phyloP scores from a whole-genome alignment of 306 rosid species.

The Vicia faba region DNA sequence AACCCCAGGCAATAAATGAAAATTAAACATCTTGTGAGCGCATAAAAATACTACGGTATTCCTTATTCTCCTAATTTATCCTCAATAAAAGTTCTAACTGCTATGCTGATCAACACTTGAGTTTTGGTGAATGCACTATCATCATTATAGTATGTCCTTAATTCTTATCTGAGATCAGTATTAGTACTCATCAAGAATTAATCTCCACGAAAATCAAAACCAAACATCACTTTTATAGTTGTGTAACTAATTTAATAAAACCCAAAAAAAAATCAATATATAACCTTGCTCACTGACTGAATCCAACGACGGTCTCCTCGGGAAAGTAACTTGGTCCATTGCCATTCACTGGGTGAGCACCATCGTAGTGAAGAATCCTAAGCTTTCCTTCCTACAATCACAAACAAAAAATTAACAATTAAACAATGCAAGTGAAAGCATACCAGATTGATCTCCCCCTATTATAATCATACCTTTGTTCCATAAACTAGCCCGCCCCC shows the following conservation, averaged over 20 bases:
- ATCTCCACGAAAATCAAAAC: slow-evolving; percentile 33
- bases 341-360: slow-evolving; percentile 42
- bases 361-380: slow-evolving; percentile 55
- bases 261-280: slow-evolving; percentile 27
- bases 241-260: slow-evolving; percentile 26
- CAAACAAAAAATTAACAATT: slow-evolving; percentile 24
- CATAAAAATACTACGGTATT: background rate
- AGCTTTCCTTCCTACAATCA: slow-evolving; percentile 92
- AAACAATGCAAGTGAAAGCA: slow-evolving; percentile 34
- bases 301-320: slow-evolving; percentile 48
- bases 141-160: slow-evolving; percentile 23
- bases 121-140: background rate
- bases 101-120: background rate
- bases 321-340: slow-evolving; percentile 57
- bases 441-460: slow-evolving; percentile 65
- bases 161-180: slow-evolving; percentile 18
- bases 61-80: slow-evolving; percentile 3
- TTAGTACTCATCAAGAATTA: slow-evolving; percentile 14
- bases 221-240: slow-evolving; percentile 3
- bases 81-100: background rate
- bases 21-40: background rate
- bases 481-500: slow-evolving; percentile 99
- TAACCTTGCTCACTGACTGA: slow-evolving; percentile 50
- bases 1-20: background rate
- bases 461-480: slow-evolving; percentile 72